Evolutionary conservation across 805 yeast species (phyloP).

Genomic region (Schizosaccharomyces octosporus): DNA sequence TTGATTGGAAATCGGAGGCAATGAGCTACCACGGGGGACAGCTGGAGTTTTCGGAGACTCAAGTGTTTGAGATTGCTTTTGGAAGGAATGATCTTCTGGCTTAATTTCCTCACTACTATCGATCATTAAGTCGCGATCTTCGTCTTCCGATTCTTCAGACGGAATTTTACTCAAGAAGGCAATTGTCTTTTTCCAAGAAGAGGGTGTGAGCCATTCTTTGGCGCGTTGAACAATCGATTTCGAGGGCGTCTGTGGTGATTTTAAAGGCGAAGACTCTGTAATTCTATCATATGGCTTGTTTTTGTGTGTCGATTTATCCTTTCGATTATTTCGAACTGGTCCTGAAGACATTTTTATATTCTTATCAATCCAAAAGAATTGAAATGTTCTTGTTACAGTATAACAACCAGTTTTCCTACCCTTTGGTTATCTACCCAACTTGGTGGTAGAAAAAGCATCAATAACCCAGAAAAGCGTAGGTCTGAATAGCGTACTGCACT

Average conservation of each 20-base stretch:
- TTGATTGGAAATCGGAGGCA: neutral
- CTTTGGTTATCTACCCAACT: no score
- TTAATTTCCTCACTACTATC: no score
- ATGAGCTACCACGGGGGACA: neutral
- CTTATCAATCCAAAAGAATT: no score
- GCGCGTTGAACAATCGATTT: conserved; percentile 1
- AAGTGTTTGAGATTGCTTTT: no score
- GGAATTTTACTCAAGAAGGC: neutral
- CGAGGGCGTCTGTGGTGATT: neutral
- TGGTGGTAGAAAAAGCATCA: no score
- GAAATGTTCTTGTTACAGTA: no score
- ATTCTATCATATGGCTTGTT: neutral
- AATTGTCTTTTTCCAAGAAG: neutral
- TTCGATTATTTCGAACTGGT: neutral
- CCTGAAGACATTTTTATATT: neutral
- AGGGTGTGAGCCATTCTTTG: neutral
- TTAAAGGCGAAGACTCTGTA: neutral
- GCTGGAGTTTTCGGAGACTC: neutral
- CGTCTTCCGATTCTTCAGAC: neutral
- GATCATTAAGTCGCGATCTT: neutral
- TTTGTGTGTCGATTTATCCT: neutral
- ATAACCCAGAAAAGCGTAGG: no score
- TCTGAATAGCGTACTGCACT: no score
- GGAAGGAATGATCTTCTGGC: no score
- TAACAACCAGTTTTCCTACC: no score